A percentile compares a stretch with the other conserved stretches of the same genome.
Conservation (phyloP, 345 rosid species). For the Orychophragmus violaceus region DNA sequence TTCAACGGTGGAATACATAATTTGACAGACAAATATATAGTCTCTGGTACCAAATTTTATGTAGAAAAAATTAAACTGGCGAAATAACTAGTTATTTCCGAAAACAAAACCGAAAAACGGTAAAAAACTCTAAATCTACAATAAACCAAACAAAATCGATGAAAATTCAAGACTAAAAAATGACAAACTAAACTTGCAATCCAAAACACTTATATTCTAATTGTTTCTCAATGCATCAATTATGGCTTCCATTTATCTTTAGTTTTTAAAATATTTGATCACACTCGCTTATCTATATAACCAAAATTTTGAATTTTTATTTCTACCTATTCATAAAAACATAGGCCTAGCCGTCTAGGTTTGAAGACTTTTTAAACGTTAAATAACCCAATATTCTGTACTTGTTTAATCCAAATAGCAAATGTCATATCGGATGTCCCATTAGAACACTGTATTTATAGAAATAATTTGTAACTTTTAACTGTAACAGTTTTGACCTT, state of each 20-base stretch:
- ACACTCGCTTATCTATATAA: neutral
- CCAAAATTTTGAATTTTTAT: neutral
- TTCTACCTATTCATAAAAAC: neutral
- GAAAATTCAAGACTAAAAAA: too few relatives aligned
- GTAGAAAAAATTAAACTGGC: too few relatives aligned
- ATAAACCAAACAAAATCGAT: too few relatives aligned
- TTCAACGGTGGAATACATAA: too few relatives aligned
- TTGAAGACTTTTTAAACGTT: neutral
- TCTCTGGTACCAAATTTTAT: too few relatives aligned
- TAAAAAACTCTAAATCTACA: too few relatives aligned
- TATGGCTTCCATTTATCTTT: neutral
- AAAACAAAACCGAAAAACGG: too few relatives aligned
- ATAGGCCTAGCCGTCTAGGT: neutral
- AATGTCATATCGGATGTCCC: constrained; percentile 15
- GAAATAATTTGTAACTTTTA: neutral
- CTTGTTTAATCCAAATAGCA: neutral
- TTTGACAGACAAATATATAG: too few relatives aligned
- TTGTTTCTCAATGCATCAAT: neutral
- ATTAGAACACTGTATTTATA: neutral
- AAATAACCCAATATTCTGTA: neutral
- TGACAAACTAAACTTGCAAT: too few relatives aligned
- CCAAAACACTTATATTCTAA: neutral
- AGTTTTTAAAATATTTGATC: neutral
- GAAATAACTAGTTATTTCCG: too few relatives aligned
- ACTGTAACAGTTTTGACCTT: constrained; percentile 9